Evolutionary conservation across 768 basidiomycete species (phyloP).

Genomic region (Rhodotorula paludigena): DNA sequence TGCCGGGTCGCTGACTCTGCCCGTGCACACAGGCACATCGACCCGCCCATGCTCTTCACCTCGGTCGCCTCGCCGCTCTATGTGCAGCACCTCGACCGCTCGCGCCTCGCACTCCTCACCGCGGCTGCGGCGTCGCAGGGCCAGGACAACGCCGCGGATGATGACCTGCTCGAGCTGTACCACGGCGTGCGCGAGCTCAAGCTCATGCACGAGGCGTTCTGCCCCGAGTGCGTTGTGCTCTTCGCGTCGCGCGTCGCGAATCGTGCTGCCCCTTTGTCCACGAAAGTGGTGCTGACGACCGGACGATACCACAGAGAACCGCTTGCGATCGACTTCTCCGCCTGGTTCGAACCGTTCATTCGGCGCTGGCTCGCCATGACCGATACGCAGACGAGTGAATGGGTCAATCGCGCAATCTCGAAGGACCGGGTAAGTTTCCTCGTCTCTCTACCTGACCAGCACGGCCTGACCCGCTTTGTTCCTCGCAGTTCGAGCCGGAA

Average conservation of each 20-base stretch:
- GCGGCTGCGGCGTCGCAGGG: conserved; percentile 10
- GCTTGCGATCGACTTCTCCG: conserved; percentile 63
- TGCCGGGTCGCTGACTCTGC: neutral
- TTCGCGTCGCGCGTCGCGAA: too few relatives aligned
- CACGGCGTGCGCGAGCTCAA: conserved; percentile 67
- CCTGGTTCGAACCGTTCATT: conserved; percentile 82
- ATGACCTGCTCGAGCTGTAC: conserved; percentile 84
- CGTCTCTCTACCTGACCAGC: conserved; percentile 42
- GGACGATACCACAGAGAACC: conserved; percentile 11
- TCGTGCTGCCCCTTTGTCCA: neutral
- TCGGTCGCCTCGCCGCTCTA: conserved; percentile 29
- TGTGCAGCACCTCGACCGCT: conserved; percentile 28
- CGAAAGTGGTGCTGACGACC: neutral
- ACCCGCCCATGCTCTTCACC: conserved; percentile 64
- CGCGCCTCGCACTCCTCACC: conserved; percentile 9
- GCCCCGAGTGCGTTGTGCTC: conserved; percentile 59
- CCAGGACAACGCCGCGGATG: conserved; percentile 64
- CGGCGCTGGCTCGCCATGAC: conserved; percentile 82
- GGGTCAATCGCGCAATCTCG: conserved; percentile 78
- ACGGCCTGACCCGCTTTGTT: neutral
- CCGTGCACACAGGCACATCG: conserved; percentile 48
- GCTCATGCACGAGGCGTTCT: conserved; percentile 77
- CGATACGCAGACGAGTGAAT: conserved; percentile 80
- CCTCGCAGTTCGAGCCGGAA: conserved; percentile 58
- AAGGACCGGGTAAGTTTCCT: conserved; percentile 63